Evolutionary conservation across 495 filamentous ascomycete genomes (phyloP).

Genomic region (Hyaloscypha bicolor): DNA sequence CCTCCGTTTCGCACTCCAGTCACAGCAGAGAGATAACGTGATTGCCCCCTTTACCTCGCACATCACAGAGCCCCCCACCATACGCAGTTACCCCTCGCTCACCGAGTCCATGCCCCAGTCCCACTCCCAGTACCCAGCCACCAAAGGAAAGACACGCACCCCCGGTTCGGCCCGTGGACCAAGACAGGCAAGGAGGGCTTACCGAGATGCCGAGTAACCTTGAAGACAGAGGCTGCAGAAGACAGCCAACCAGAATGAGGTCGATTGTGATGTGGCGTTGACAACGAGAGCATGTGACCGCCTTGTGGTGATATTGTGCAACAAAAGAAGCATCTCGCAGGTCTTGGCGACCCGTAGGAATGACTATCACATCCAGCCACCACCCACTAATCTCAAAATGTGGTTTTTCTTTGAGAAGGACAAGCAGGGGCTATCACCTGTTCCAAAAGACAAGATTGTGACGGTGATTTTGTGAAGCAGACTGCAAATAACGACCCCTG

Average conservation of each 20-base stretch:
- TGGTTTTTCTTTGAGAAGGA: neutral
- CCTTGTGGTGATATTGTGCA: constrained; percentile 17
- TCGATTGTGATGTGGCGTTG: neutral
- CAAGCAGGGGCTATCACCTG: neutral
- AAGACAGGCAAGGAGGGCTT: neutral
- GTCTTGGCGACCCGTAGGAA: constrained; percentile 1
- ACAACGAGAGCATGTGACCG: constrained; percentile 18
- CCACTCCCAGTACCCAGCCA: neutral
- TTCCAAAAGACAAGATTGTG: too few relatives aligned
- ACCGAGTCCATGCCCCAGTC: neutral
- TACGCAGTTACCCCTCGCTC: neutral
- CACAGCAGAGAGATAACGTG: neutral
- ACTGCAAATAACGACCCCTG: too few relatives aligned
- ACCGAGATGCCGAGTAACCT: constrained; percentile 26
- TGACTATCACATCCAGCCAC: constrained; percentile 10
- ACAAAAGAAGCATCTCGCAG: constrained; percentile 1
- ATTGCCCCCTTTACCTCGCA: constrained; percentile 1
- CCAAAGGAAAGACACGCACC: neutral
- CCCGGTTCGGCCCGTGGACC: neutral
- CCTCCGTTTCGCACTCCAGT: neutral
- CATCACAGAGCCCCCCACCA: too few relatives aligned
- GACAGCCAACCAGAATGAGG: too few relatives aligned
- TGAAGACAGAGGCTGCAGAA: neutral
- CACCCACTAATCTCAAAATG: neutral
- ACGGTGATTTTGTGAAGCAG: too few relatives aligned